Base-by-base conservation (phyloP, 2,329 filamentous ascomycete species). In the Exophiala sp. region DNA sequence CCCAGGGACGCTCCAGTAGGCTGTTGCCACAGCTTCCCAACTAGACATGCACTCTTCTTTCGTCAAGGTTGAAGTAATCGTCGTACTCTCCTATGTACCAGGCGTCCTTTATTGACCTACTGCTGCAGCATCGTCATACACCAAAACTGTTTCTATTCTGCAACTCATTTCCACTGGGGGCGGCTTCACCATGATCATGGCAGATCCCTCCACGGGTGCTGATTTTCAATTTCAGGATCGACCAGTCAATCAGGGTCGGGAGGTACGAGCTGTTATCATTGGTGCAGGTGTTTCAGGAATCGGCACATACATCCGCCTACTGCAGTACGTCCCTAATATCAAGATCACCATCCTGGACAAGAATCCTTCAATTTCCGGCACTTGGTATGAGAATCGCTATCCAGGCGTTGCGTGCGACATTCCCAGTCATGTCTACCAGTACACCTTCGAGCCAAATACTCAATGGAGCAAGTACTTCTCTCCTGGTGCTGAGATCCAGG, bases 281-380 rank as follows among this genome's bases (percentile, higher is more conserved):
- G 71, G 71, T 6, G 69, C 70, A 6, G 71, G 71, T 0, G 66
- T 72, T 8, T 72, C 70, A 5, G 71, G 71, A 2, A 72, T 73
- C 24, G 55, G 72, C 14, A 57, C 66, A 8, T 69, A 66, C 21
- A 69, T 73, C 41, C 64, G 69, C 5, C 20, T 56, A 8, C 34
- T 10, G 10, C 42, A 56, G 35, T 36, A 46, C 33, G 29, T 56
- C 20, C 24, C 21, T 3, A 49, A 55, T 36, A 40, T 62, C n/a
- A 52, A 60, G 16, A 48, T 65, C 6, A 49, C 42, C 5, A 61
- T 64, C 14, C 62, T 62, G 9, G 63, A 65, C 41, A 62, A 62
- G 53, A 67, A 67, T 16, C 20, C 29, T 5, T 61, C 63, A 3
- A 36, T 68, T 10, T 65, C 65, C 2, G 66, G 65, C 3, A 66